phyloP scores from a whole-genome alignment of 129 eudicot genomes.

The Pulicaria dysenterica region DNA sequence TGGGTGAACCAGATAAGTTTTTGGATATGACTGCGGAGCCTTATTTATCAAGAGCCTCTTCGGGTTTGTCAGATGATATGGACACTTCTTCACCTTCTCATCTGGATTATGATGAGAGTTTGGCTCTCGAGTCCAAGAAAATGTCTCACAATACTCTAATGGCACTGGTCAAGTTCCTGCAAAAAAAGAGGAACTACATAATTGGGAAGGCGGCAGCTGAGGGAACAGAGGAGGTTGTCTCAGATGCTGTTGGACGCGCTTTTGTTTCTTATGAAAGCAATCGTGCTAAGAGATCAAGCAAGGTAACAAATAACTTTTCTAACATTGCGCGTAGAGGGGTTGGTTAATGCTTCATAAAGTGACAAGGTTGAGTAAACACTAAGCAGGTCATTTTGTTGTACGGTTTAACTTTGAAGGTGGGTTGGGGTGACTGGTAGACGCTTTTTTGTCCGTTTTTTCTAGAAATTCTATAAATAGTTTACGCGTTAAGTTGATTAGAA shows the following conservation, averaged over 20 bases:
- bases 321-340: background rate
- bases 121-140: constrained; percentile 82
- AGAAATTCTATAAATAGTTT: background rate
- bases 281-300: constrained; percentile 63
- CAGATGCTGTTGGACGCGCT: constrained; percentile 81
- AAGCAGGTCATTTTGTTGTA: background rate
- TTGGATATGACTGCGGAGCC: constrained; percentile 65
- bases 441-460: background rate
- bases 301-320: constrained; percentile 49
- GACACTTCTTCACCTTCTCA: constrained; percentile 56
- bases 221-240: constrained; percentile 93
- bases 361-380: background rate
- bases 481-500: background rate
- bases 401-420: background rate
- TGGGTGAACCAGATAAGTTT: constrained; percentile 70
- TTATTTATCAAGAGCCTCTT: constrained; percentile 74
- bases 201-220: constrained; percentile 95
- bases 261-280: constrained; percentile 56
- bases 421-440: background rate
- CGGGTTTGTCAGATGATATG: constrained; percentile 88
- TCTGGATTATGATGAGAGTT: constrained; percentile 68
- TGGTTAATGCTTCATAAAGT: background rate
- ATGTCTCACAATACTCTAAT: constrained; percentile 89
- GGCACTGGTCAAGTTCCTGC: constrained; percentile 93
- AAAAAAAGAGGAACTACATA: constrained; percentile 71